Evolutionary conservation across 495 filamentous ascomycete genomes (phyloP), one percentile per base, ranked within the genome.

Genomic region (Geoglossum glabrum): DNA sequence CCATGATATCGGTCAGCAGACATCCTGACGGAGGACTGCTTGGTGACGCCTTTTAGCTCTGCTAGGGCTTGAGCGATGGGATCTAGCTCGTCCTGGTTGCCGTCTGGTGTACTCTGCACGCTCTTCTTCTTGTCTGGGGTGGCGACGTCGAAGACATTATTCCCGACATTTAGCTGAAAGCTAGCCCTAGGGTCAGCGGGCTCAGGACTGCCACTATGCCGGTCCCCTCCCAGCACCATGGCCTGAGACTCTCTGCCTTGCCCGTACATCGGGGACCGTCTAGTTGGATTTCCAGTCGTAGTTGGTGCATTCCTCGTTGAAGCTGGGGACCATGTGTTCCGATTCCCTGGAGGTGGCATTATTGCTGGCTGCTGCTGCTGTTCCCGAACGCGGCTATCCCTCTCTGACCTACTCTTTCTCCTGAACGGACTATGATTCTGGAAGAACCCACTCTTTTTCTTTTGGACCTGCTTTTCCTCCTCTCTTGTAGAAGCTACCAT

Each of bases 61-160:
- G 87, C 90, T 4, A 99, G 73, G 13, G 93, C 93, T 56, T 86
- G 77, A 4, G 89, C 93, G 64, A 99, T 95, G 0, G 93, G 92
- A 64, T 98, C 92, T 26, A 79, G 63, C 17, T 83, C 80, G 38
- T 78, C 74, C 36, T 74, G 71, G 59, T 59, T 60, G 52, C 61
- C 19, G 36, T 59, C 58, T 52, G 56, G 52, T 61, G 70, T 69
- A 3, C 61, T 62, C 10, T 64, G 45, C 57, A 72, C 70, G 1
- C 65, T 65, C 52, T 70, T 70, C 36, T 66, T 71, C 1, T 64
- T 65, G 57, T 90, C 87, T 0, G 88, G 85, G 6, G 85, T 85
- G n/a, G 86, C 85, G 8, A 99, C 90, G 63, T 95, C 83, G 70
- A 99, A 97, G 26, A 97, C 89, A 63, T 97, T 99, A 64, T 87